Evolutionary conservation across 2,329 filamentous ascomycete genomes (phyloP), one percentile per base, ranked within the genome.

Genomic region (Arthrobotrys megalospora): DNA sequence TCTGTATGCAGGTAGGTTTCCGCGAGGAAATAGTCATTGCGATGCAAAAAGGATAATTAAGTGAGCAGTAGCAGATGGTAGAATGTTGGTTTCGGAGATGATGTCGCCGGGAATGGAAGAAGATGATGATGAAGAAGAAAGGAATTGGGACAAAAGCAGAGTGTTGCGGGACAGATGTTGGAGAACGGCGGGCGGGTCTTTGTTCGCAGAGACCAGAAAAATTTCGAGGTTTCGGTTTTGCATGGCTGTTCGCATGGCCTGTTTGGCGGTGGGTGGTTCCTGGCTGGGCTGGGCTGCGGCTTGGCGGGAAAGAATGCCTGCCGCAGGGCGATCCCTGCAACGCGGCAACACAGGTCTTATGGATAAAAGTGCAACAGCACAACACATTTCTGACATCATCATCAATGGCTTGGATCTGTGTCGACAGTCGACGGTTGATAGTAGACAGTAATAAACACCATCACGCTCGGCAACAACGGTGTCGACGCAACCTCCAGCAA

Each of bases 11-110:
- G 16, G 47, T 19, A 38, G 36, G 68, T 66, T 48, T 21, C 41
- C 43, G 62, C 28, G 50, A 58, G 50, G 38, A 28, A 32, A 48
- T 48, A 47, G 41, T 34, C 69, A 73, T 73, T 73, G 52, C 69
- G 68, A 45, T 55, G 43, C 10, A 12, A 14, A 28, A 38, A 38
- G 48, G 36, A 52, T 60, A 12, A 21, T 28, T 24, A 36, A 38
- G 38, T 32, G 48, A 7, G 36, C 24, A 14, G 58, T 12, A 47
- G 16, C 12, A n/a, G n/a, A 45, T 14, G 43, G 28, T 36, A n/a
- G 21, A 38, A 65, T 8, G 24, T 14, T n/a, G 14, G 21, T 32
- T 34, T 19, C n/a, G 19, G 28, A 36, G 47, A 21, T 52, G 24
- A 36, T 32, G 38, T 10, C 19, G 41, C 38, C n/a, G 41, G 4